Conservation (phyloP, 169 alveolate genomes). For the Theileria parva region DNA sequence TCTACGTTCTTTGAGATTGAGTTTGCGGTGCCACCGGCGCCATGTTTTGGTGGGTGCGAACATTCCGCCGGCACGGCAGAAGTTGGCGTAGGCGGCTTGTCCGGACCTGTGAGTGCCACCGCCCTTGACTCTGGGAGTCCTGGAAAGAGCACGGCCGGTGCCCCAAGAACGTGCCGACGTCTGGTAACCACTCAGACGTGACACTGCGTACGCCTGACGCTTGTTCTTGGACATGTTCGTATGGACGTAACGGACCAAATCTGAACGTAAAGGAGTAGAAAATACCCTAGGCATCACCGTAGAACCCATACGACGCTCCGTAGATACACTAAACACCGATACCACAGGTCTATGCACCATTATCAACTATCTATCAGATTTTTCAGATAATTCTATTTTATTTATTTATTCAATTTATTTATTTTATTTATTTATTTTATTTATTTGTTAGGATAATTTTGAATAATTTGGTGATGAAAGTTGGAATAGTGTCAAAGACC, state of each 20-base stretch:
- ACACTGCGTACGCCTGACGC: conserved; percentile 96
- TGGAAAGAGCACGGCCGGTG: conserved; percentile 98
- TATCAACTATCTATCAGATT: no score
- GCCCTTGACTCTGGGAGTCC: conserved; percentile 99
- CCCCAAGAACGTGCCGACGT: conserved; percentile 99
- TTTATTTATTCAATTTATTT: no score
- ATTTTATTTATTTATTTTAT: no score
- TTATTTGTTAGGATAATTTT: no score
- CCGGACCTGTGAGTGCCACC: conserved; percentile 98
- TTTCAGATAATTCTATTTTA: no score
- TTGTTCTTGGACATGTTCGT: conserved; percentile 92
- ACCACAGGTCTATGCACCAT: conserved; percentile 73
- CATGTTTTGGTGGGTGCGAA: conserved; percentile 96
- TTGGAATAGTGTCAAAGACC: no score
- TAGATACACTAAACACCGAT: conserved; percentile 65
- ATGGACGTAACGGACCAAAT: conserved; percentile 93
- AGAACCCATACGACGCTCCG: conserved; percentile 67
- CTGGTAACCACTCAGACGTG: conserved; percentile 86
- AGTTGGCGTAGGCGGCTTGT: conserved; percentile 99
- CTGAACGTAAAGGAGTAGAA: conserved; percentile 96
- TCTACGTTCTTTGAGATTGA: conserved; percentile 93
- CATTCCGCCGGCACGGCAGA: conserved; percentile 99
- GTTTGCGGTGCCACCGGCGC: conserved; percentile 98
- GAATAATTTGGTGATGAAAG: no score
- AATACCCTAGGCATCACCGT: conserved; percentile 90